Conservation (phyloP, 2,329 filamentous ascomycete genomes). For the Bipolaris oryzae region DNA sequence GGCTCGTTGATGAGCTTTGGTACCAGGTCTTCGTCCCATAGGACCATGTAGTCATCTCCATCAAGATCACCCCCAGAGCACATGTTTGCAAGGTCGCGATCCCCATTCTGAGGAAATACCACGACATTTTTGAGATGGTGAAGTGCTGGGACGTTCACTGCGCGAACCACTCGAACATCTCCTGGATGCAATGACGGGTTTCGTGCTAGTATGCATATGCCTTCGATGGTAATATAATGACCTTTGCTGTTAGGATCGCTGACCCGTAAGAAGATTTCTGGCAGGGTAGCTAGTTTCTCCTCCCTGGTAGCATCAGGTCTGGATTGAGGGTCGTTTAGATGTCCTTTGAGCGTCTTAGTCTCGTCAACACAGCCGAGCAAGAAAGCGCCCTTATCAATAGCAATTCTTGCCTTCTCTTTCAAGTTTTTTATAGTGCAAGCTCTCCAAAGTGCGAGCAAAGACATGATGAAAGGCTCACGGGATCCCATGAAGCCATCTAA, state of each 20-base stretch:
- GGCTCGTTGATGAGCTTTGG: constrained; percentile 67
- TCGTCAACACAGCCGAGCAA: constrained; percentile 90
- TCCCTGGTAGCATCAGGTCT: constrained; percentile 55
- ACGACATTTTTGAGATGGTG: constrained; percentile 82
- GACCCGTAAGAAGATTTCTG: constrained; percentile 89
- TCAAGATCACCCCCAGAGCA: constrained; percentile 95
- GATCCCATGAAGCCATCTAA: constrained; percentile 75
- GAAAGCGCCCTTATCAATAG: constrained; percentile 82
- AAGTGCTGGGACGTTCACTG: constrained; percentile 75
- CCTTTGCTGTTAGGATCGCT: constrained; percentile 61
- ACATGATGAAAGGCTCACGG: constrained; percentile 80
- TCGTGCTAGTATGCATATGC: constrained; percentile 81
- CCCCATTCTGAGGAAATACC: constrained; percentile 82
- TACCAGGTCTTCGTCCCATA: constrained; percentile 82
- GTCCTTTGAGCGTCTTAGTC: constrained; percentile 74
- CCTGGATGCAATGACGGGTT: constrained; percentile 95
- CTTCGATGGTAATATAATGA: constrained; percentile 70
- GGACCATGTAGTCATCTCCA: constrained; percentile 92
- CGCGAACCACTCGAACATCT: constrained; percentile 85
- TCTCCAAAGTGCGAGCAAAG: constrained; percentile 81
- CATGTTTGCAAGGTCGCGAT: constrained; percentile 88
- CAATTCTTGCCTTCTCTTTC: constrained; percentile 89
- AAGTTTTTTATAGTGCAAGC: constrained; percentile 87
- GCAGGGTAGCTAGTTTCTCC: constrained; percentile 56
- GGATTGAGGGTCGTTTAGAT: constrained; percentile 60